phyloP scores from a whole-genome alignment of 441 rosid species.

The Manihot esculenta region DNA sequence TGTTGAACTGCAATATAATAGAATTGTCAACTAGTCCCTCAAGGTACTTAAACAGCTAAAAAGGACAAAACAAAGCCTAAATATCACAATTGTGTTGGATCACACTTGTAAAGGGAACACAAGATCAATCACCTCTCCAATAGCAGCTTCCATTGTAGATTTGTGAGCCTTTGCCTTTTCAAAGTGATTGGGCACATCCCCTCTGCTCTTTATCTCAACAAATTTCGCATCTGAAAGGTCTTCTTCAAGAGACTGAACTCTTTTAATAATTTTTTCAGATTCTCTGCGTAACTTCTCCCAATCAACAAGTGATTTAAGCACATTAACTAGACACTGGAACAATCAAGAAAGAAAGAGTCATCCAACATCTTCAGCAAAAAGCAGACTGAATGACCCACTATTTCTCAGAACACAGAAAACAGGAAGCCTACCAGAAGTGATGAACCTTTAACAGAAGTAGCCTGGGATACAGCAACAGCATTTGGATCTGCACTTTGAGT shows the following conservation, averaged over 20 bases:
- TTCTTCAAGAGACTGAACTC: conserved; percentile 45
- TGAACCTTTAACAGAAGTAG: conserved; percentile 80
- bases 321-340: conserved; percentile 86
- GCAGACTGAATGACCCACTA: conserved; percentile 12
- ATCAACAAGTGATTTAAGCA: conserved; percentile 92
- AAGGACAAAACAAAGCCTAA: not conserved
- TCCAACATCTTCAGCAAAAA: conserved; percentile 21
- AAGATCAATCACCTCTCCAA: conserved; percentile 64
- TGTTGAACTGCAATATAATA: conserved; percentile 80
- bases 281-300: conserved; percentile 87
- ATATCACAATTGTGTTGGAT: not conserved
- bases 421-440: conserved; percentile 79
- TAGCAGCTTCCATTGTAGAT: conserved; percentile 93
- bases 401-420: conserved; percentile 21
- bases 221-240: conserved; percentile 52
- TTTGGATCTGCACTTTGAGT: conserved; percentile 83
- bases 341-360: conserved; percentile 32
- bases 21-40: conserved; percentile 19
- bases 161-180: conserved; percentile 99
- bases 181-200: conserved; percentile 77
- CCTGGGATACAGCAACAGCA: conserved; percentile 63
- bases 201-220: conserved; percentile 53
- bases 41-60: conserved; percentile 6
- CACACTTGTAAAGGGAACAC: conserved; percentile 5
- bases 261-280: conserved; percentile 42